Evolutionary conservation across 164 flowering plant species (phyloP), one percentile per base, ranked within the genome.

Genomic region (grape (Vitis vinifera)): DNA sequence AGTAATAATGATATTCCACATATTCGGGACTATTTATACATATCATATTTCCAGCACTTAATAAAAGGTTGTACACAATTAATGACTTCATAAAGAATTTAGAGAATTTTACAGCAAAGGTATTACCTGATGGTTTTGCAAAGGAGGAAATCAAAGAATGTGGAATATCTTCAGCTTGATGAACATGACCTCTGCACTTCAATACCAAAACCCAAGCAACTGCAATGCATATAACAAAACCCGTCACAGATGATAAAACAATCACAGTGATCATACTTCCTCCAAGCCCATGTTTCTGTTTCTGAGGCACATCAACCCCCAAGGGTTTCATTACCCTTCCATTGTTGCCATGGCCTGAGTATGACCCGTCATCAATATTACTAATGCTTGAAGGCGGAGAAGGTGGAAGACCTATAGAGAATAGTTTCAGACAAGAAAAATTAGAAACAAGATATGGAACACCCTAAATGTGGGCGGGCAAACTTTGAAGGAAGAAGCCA

Each of bases 361-460:
- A 53, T 10, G 79, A 78, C 6, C 68, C 84, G 57, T 59, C 65
- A 57, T 72, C 81, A 49, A 63, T 67, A 6, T 71, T 59, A 51
- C 78, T 78, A 68, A 71, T 70, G 37, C 67, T 60, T 9, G 79
- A 70, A 55, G 92, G 89, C 2, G 92, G 92, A 66, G 89, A 82
- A 0, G 87, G 83, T n/a, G 92, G 92, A 70, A 88, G 83, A 67
- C 90, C 92, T 88, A 76, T 9, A 72, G 62, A 70, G 31, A 67
- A 49, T 17, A 27, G 50, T 17, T 65, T n/a, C 56, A 76, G 49
- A 56, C 11, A 62, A 55, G 4, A 10, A 10, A 51, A 62, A 55
- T 52, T 17, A 47, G 12, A 1, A 5, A 58, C 2, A 23, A 52
- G 37, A 14, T 19, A 31, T 9, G 2, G 23, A 55, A 67, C 1